Percentiles rank a stretch among this genome's conserved stretches.
Conservation (phyloP, 495 filamentous ascomycete genomes). For the Xylaria longipes region DNA sequence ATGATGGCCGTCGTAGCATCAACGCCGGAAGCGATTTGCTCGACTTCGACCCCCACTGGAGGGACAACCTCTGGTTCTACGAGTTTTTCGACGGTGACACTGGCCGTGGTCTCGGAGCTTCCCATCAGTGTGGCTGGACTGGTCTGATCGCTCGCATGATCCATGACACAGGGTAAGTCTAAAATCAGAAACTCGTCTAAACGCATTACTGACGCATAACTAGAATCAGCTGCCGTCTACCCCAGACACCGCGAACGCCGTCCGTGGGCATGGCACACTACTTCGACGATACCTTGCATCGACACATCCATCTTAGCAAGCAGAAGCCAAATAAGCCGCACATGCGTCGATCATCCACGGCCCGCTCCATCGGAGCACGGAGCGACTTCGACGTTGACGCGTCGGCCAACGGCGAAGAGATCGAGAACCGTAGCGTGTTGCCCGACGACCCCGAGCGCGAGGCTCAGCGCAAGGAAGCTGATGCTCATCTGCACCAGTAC, state of each 20-base stretch:
- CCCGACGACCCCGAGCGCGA: slow-evolving; percentile 44
- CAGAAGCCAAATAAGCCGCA: slow-evolving; percentile 52
- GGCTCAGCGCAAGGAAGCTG: slow-evolving; percentile 57
- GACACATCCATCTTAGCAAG: slow-evolving; percentile 45
- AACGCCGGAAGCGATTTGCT: slow-evolving; percentile 81
- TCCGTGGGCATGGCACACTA: slow-evolving; percentile 84
- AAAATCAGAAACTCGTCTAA: slow-evolving; percentile 9
- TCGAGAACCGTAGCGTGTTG: slow-evolving; percentile 41
- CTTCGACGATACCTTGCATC: slow-evolving; percentile 88
- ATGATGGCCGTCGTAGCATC: slow-evolving; percentile 85
- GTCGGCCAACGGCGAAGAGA: slow-evolving; percentile 47
- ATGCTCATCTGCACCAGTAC: slow-evolving; percentile 72
- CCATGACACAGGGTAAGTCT: slow-evolving; percentile 86
- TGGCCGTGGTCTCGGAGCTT: slow-evolving; percentile 87
- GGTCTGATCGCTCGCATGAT: slow-evolving; percentile 95
- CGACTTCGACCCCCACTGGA: slow-evolving; percentile 91
- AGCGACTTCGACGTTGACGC: slow-evolving; percentile 69
- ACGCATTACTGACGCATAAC: slow-evolving; percentile 26
- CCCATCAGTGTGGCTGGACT: slow-evolving; percentile 98
- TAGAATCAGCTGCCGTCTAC: slow-evolving; percentile 87
- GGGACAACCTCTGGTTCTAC: slow-evolving; percentile 92
- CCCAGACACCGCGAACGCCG: slow-evolving; percentile 90
- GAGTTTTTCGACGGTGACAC: slow-evolving; percentile 97
- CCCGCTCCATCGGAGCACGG: slow-evolving; percentile 82
- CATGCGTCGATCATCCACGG: slow-evolving; percentile 82